Percentiles rank a stretch among this genome's conserved stretches.
Conservation (phyloP, 306 rosid genomes). For the Biancaea sappan region DNA sequence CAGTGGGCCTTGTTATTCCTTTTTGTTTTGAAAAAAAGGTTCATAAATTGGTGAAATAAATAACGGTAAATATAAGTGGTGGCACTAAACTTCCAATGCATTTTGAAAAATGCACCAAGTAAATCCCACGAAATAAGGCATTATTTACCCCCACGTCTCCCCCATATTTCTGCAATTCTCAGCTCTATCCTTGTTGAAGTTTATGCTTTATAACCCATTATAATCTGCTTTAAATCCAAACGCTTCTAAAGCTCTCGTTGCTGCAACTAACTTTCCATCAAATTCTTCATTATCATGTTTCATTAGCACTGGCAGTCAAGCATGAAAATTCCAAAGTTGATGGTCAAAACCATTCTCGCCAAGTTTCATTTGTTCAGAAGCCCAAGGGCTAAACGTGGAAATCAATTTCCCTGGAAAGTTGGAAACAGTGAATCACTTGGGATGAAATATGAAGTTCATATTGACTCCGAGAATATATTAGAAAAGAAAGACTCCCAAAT, state of each 20-base stretch:
- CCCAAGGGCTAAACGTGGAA: slow-evolving; percentile 14
- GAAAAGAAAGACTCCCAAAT: background rate
- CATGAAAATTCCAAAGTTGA: slow-evolving; percentile 41
- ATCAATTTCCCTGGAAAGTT: slow-evolving; percentile 14
- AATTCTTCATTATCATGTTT: slow-evolving; percentile 21
- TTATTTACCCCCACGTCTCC: slow-evolving; percentile 9
- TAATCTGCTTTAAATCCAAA: background rate
- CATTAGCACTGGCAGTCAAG: slow-evolving; percentile 31
- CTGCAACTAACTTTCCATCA: background rate
- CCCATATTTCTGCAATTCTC: slow-evolving; percentile 12
- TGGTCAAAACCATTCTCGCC: slow-evolving; percentile 39
- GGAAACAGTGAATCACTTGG: slow-evolving; percentile 28
- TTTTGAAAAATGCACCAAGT: background rate
- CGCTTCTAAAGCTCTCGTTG: background rate
- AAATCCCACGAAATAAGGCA: slow-evolving; percentile 10
- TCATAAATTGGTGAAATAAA: too few species aligned
- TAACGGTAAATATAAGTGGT: too few species aligned
- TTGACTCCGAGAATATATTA: background rate
- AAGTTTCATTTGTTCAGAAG: slow-evolving; percentile 22
- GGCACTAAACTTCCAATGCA: background rate
- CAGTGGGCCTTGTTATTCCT: too few species aligned
- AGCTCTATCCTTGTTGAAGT: slow-evolving; percentile 7
- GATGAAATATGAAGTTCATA: slow-evolving; percentile 10
- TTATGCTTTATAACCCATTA: slow-evolving; percentile 5
- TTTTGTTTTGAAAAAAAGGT: too few species aligned